Evolutionary conservation across 345 rosid species (phyloP).

Genomic region (Gynandropsis gynandra): DNA sequence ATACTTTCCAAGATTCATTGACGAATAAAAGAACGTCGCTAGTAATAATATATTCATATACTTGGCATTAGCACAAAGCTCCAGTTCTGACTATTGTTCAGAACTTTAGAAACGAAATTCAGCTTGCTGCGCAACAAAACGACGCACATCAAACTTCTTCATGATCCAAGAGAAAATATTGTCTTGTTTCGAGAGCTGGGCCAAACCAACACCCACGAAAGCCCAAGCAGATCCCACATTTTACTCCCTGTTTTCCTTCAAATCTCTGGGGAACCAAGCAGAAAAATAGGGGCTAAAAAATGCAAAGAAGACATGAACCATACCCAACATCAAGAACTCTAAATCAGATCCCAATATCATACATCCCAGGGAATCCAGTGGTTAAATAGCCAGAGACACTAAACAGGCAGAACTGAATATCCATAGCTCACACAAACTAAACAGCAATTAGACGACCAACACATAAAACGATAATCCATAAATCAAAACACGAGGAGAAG

Average conservation of each 20-base stretch:
- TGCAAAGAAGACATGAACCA: not conserved
- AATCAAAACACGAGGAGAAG: slow-evolving; percentile 2
- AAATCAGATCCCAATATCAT: not conserved
- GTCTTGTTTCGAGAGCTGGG: too few relatives aligned
- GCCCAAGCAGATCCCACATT: slow-evolving; percentile 1
- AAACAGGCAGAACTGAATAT: not conserved
- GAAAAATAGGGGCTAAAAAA: not conserved
- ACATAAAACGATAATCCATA: not conserved
- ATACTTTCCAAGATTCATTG: too few relatives aligned
- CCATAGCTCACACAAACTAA: not conserved
- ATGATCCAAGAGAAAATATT: too few relatives aligned
- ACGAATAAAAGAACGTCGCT: too few relatives aligned
- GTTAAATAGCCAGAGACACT: not conserved
- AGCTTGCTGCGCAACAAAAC: too few relatives aligned
- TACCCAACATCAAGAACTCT: not conserved
- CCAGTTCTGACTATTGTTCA: too few relatives aligned
- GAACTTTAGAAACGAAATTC: too few relatives aligned
- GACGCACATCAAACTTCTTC: too few relatives aligned
- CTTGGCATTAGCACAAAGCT: too few relatives aligned
- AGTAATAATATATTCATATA: too few relatives aligned
- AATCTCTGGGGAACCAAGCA: not conserved
- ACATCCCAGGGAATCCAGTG: not conserved
- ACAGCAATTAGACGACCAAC: not conserved
- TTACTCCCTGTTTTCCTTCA: not conserved
- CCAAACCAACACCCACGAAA: not conserved